Base-by-base conservation (phyloP, 1,139 yeast genomes). In the Suhomyces panamericanus region DNA sequence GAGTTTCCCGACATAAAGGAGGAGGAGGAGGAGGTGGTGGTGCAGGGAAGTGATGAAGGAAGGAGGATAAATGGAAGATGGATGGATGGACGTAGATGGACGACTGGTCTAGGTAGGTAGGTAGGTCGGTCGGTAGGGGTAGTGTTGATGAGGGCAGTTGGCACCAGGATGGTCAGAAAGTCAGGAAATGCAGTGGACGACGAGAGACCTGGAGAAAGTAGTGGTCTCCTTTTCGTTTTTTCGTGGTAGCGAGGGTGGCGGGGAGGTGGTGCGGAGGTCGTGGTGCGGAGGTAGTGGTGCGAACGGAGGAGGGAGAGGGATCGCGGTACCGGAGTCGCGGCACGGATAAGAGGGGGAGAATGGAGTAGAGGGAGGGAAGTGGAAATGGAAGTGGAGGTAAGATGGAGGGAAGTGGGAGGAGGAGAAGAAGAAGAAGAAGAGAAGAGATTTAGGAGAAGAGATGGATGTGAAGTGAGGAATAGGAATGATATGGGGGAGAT, bases 1-100 rank as follows among this genome's bases (percentile, higher is more conserved):
- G 49, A 41, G 33, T 41, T 46, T 24, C 44, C 45, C 32, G 51
- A 48, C 49, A 48, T 45, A 39, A 12, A 29, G 29, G 24, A 22
- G 26, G 24, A 11, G 15, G 20, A 34, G 16, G 17, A 30, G 32
- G 15, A 30, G 32, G 14, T 3, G 16, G 12, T n/a, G n/a, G n/a
- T n/a, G n/a, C n/a, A n/a, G 4, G 14, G 15, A 6, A 11, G 32
- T 5, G 10, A 26, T 3, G 28, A 26, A 10, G 28, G 12, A 7
- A 10, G 10, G 28, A 26, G 4, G 12, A 7, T 16, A 29, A 3
- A 6, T 6, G 20, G 28, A 33, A 12, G 29, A 17, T 6, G 12
- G 12, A 11, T 4, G 28, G 8, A 9, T 11, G 12, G 32, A 12
- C 3, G 3, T 6, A n/a, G 28, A 22, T 12, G 29, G 28, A 26